Evolutionary conservation across 2,329 filamentous ascomycete genomes (phyloP).

Genomic region (Talaromyces piceae): DNA sequence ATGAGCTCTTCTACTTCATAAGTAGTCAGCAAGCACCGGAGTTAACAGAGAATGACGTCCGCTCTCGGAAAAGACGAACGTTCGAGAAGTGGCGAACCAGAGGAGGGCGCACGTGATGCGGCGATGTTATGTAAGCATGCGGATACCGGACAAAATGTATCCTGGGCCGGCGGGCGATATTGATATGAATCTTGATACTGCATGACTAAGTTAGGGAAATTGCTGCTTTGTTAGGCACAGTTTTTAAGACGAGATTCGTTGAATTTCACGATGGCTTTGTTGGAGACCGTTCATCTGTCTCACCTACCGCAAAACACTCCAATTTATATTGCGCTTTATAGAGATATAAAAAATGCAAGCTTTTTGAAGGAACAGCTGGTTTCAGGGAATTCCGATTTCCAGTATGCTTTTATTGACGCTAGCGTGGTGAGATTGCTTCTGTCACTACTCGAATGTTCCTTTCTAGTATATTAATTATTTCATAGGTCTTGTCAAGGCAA

Average conservation of each 20-base stretch:
- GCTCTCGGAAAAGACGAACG: slow-evolving; percentile 22
- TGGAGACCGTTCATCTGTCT: slow-evolving; percentile 65
- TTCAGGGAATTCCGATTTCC: slow-evolving; percentile 73
- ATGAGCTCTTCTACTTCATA: slow-evolving; percentile 1
- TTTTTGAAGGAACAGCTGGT: slow-evolving; percentile 78
- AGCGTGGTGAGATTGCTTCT: slow-evolving; percentile 51
- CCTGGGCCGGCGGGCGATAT: not conserved
- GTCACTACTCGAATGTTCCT: not conserved
- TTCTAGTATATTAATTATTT: slow-evolving; percentile 7
- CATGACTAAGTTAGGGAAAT: not conserved
- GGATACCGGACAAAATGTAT: not conserved
- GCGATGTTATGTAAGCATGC: not conserved
- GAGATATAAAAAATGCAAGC: slow-evolving; percentile 65
- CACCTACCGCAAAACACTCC: slow-evolving; percentile 63
- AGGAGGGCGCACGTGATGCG: slow-evolving; percentile 8
- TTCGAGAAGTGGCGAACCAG: slow-evolving; percentile 27
- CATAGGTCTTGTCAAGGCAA: slow-evolving; percentile 60
- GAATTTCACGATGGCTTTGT: slow-evolving; percentile 19
- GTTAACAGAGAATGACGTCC: slow-evolving; percentile 12
- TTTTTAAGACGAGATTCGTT: not conserved
- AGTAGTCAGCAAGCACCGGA: slow-evolving; percentile 4
- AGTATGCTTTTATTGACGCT: slow-evolving; percentile 91
- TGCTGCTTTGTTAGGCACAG: not conserved
- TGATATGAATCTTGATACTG: not conserved
- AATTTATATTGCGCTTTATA: slow-evolving; percentile 69